phyloP scores from a whole-genome alignment of 2,329 filamentous ascomycete species.

The Pseudocercospora fijiensis region DNA sequence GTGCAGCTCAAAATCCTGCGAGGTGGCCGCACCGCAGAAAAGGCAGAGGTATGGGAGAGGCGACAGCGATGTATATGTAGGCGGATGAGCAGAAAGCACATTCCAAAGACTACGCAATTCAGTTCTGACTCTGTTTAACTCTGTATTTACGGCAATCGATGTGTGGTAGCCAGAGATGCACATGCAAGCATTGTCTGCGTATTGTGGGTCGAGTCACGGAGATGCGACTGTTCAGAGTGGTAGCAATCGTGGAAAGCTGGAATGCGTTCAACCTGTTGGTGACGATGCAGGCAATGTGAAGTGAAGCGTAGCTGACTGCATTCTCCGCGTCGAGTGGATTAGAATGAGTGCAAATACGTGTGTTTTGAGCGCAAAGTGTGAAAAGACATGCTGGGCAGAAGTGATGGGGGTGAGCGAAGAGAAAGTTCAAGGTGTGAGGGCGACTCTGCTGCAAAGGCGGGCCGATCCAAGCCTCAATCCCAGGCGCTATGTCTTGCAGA shows the following conservation, averaged over 20 bases:
- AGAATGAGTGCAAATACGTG: conserved; percentile 32
- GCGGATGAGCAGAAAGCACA: neutral
- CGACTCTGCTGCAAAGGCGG: neutral
- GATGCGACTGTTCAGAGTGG: neutral
- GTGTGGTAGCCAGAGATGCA: neutral
- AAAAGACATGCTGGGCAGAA: neutral
- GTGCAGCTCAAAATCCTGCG: neutral
- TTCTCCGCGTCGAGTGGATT: conserved; percentile 9
- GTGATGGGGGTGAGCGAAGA: neutral
- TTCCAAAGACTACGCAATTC: neutral
- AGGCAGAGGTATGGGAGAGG: neutral
- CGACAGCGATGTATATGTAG: neutral
- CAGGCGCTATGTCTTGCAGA: neutral
- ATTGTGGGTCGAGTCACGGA: conserved; percentile 1
- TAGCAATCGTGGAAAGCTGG: neutral
- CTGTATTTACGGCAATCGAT: neutral
- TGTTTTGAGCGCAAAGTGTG: neutral
- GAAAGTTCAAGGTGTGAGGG: neutral
- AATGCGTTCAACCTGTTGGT: neutral
- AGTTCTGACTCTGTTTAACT: neutral
- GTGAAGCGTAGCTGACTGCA: neutral
- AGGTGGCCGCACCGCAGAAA: neutral
- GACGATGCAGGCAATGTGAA: neutral
- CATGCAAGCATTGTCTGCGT: neutral
- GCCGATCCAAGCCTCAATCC: neutral